phyloP scores from a whole-genome alignment of 352 stramenopile genomes.

The Phytophthora gonapodyides region DNA sequence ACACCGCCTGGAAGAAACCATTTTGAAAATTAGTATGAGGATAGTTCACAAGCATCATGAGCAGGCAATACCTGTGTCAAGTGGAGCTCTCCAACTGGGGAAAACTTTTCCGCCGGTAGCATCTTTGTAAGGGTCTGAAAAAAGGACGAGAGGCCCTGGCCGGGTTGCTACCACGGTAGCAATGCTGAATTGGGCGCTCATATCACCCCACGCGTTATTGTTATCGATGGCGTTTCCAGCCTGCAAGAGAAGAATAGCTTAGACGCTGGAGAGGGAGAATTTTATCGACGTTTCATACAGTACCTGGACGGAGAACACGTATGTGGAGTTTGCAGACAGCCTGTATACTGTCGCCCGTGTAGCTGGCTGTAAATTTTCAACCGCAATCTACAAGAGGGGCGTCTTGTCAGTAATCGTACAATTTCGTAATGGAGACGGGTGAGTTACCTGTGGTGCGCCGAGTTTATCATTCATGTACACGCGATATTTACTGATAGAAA shows the following conservation, averaged over 20 bases:
- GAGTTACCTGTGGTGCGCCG: constrained; percentile 19
- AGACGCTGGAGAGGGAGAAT: too few relatives aligned
- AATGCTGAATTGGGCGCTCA: constrained; percentile 38
- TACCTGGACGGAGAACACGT: constrained; percentile 63
- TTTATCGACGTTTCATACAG: neutral
- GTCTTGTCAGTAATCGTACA: too few relatives aligned
- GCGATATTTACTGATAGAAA: constrained; percentile 64
- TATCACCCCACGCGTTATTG: constrained; percentile 51
- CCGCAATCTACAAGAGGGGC: too few relatives aligned
- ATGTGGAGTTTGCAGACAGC: constrained; percentile 40
- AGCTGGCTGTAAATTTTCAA: constrained; percentile 20
- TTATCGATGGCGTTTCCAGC: constrained; percentile 46
- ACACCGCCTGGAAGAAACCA: constrained; percentile 32
- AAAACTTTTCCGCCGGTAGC: constrained; percentile 62
- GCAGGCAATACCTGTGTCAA: constrained; percentile 44
- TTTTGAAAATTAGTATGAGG: neutral
- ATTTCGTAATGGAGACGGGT: too few relatives aligned
- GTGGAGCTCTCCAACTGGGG: constrained; percentile 49
- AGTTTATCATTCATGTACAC: constrained; percentile 36
- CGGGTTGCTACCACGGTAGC: constrained; percentile 38
- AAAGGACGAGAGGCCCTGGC: constrained; percentile 38
- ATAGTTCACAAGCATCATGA: neutral
- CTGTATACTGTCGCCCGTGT: constrained; percentile 23
- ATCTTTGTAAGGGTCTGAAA: constrained; percentile 14
- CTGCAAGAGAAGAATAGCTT: constrained; percentile 20